Evolutionary conservation across 2,329 filamentous ascomycete genomes (phyloP).

Genomic region (Microsporum ferrugineum): DNA sequence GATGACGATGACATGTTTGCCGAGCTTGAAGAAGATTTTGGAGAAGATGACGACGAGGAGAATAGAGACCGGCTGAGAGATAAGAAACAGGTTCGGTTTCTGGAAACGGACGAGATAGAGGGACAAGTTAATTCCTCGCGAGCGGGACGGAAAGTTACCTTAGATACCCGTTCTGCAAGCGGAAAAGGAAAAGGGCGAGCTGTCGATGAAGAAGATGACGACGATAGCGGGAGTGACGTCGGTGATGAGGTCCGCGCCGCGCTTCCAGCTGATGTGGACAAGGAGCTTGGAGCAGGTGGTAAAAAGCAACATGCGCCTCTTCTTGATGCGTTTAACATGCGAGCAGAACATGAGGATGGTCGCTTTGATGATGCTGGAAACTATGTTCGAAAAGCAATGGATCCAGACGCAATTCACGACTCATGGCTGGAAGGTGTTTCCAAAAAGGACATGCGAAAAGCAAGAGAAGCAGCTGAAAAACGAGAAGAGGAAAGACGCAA

Average conservation of each 20-base stretch:
- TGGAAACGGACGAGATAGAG: slow-evolving; percentile 56
- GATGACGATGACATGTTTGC: slow-evolving; percentile 69
- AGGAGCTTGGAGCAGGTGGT: slow-evolving; percentile 79
- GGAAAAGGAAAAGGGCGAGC: slow-evolving; percentile 37
- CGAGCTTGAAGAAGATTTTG: slow-evolving; percentile 49
- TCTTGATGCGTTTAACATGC: slow-evolving; percentile 93
- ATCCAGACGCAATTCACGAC: slow-evolving; percentile 85
- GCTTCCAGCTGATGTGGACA: slow-evolving; percentile 65
- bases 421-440: slow-evolving; percentile 83
- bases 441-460: slow-evolving; percentile 85
- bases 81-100: slow-evolving; percentile 50
- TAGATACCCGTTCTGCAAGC: slow-evolving; percentile 42
- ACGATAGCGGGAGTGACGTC: slow-evolving; percentile 47
- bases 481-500: slow-evolving; percentile 65
- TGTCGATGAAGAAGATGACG: slow-evolving; percentile 46
- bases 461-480: slow-evolving; percentile 76
- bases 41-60: slow-evolving; percentile 42
- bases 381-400: slow-evolving; percentile 75
- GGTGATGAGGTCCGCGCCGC: slow-evolving; percentile 59
- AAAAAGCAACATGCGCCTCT: slow-evolving; percentile 89
- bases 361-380: slow-evolving; percentile 85
- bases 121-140: slow-evolving; percentile 67
- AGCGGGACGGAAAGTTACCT: slow-evolving; percentile 56
- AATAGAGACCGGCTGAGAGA: slow-evolving; percentile 52
- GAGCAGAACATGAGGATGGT: slow-evolving; percentile 79